Percentiles rank a stretch among this genome's conserved stretches.
Conservation (phyloP, 441 rosid species). For the Metrosideros polymorpha region DNA sequence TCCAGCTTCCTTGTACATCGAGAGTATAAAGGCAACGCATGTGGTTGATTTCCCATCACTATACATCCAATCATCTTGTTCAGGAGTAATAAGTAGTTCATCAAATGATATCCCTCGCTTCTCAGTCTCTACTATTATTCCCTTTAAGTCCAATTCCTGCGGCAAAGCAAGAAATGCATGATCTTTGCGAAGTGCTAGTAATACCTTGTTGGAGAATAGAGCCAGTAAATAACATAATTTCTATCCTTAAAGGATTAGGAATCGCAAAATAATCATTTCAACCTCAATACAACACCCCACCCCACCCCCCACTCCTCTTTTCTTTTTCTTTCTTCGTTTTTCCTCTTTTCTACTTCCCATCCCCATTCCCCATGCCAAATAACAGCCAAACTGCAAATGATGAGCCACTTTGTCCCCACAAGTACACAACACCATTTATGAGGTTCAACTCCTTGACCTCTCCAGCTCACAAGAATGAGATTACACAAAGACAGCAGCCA, state of each 20-base stretch:
- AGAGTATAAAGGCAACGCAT: conserved; percentile 85
- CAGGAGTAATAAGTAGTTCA: conserved; percentile 76
- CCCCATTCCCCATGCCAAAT: neutral
- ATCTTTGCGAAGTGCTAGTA: neutral
- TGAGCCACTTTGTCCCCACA: neutral
- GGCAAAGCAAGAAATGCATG: neutral
- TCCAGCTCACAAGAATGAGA: neutral
- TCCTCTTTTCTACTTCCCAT: neutral
- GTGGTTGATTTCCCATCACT: conserved; percentile 95
- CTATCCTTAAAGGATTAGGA: neutral
- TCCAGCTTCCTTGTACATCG: conserved; percentile 91
- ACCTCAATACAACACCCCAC: neutral
- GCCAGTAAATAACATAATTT: neutral
- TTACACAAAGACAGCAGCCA: neutral
- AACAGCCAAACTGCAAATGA: neutral
- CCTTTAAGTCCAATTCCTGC: conserved; percentile 70
- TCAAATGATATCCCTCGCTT: conserved; percentile 72
- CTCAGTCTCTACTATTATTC: conserved; percentile 65
- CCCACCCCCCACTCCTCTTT: neutral
- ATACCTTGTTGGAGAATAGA: neutral
- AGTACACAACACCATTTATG: neutral
- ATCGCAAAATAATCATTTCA: neutral
- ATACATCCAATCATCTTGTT: conserved; percentile 90
- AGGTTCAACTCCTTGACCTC: neutral
- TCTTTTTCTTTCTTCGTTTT: neutral